Evolutionary conservation across 2,329 filamentous ascomycete species (phyloP).

Genomic region (Gyromitra esculenta): DNA sequence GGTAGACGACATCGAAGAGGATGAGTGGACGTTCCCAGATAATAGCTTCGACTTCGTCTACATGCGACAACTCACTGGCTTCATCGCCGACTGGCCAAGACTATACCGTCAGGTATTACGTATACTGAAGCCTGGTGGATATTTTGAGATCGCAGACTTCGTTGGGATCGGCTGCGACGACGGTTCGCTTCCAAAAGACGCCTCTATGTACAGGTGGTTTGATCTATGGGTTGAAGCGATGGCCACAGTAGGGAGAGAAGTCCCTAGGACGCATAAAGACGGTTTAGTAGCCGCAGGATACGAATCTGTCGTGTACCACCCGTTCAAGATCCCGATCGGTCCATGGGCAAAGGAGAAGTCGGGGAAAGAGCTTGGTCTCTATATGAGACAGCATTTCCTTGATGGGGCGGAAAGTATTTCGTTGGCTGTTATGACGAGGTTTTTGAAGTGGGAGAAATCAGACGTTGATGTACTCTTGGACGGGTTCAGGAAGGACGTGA

Average conservation of each 20-base stretch:
- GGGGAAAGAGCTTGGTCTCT: conserved; percentile 56
- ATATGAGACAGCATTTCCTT: conserved; percentile 36
- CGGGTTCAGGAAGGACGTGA: conserved; percentile 48
- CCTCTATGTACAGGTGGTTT: conserved; percentile 54
- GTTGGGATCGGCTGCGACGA: conserved; percentile 58
- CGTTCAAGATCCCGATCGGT: conserved; percentile 65
- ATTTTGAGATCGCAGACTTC: conserved; percentile 52
- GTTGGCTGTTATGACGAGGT: conserved; percentile 61
- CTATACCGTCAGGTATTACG: conserved; percentile 39
- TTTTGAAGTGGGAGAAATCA: conserved; percentile 60
- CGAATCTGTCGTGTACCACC: conserved; percentile 58
- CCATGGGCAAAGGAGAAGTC: conserved; percentile 62
- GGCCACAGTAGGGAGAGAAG: conserved; percentile 54
- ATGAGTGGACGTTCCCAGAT: conserved; percentile 45
- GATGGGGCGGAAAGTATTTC: conserved; percentile 60
- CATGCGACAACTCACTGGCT: conserved; percentile 69
- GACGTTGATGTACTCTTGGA: conserved; percentile 56
- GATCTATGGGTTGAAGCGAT: conserved; percentile 58
- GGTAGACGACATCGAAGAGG: conserved; percentile 59
- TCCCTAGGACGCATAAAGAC: conserved; percentile 55
- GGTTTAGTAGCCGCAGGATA: conserved; percentile 61
- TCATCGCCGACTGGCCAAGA: conserved; percentile 53
- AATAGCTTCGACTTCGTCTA: conserved; percentile 56
- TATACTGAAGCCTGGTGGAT: conserved; percentile 54
- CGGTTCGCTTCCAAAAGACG: conserved; percentile 53